Evolutionary conservation across 345 rosid genomes (phyloP).

Genomic region (thale cress (Arabidopsis thaliana)): DNA sequence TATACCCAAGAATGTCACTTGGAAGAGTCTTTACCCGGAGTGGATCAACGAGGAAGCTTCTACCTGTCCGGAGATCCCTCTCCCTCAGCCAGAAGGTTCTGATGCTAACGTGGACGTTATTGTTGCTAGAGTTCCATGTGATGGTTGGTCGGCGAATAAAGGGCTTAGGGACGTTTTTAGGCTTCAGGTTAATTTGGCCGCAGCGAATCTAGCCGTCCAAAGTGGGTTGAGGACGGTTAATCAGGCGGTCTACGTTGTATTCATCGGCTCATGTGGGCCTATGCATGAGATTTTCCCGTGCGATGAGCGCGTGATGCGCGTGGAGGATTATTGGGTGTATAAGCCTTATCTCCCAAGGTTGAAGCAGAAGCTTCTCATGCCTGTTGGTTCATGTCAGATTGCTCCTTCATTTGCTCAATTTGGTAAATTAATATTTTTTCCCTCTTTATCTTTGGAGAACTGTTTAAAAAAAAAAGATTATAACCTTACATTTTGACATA

Average conservation of each 20-base stretch:
- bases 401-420: conserved; percentile 53
- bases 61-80: conserved; percentile 73
- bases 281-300: conserved; percentile 85
- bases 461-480: neutral
- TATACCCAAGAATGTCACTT: conserved; percentile 44
- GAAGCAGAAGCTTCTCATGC: conserved; percentile 72
- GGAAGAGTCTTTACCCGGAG: conserved; percentile 71
- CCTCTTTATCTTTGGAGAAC: neutral
- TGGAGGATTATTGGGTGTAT: conserved; percentile 71
- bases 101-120: conserved; percentile 65
- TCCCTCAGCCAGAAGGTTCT: conserved; percentile 51
- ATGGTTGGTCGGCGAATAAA: conserved; percentile 38
- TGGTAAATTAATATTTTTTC: conserved; percentile 43
- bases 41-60: conserved; percentile 73
- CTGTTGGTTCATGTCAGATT: conserved; percentile 83
- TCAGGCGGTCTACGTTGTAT: conserved; percentile 56
- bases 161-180: conserved; percentile 70
- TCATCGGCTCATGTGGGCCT: conserved; percentile 74
- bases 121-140: conserved; percentile 72
- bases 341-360: conserved; percentile 60
- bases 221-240: conserved; percentile 46
- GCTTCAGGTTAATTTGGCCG: conserved; percentile 82
- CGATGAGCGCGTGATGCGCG: conserved; percentile 63
- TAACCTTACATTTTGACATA: neutral
- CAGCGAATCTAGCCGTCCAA: conserved; percentile 67